Evolutionary conservation across 2,329 filamentous ascomycete species (phyloP).

Genomic region (Colletotrichum eleusines): DNA sequence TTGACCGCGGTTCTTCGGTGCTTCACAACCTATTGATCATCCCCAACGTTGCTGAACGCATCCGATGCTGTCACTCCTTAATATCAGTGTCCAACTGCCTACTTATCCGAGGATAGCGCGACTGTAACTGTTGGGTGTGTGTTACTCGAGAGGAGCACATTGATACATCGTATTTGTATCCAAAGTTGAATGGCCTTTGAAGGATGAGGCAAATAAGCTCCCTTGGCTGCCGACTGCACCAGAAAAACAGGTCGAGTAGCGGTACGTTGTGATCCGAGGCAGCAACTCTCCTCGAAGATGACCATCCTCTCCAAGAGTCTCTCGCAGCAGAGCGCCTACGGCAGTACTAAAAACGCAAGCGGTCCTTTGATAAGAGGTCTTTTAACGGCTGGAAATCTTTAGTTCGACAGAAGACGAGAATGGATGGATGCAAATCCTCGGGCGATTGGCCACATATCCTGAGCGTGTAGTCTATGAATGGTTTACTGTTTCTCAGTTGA

Average conservation of each 20-base stretch:
- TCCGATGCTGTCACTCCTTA: no score
- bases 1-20: no score
- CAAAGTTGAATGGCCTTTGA: no score
- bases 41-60: no score
- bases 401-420: background rate
- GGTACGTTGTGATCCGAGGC: background rate
- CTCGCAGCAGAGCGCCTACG: background rate
- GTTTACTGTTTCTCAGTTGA: background rate
- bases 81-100: no score
- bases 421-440: background rate
- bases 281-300: background rate
- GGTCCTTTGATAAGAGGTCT: background rate
- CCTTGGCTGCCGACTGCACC: background rate
- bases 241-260: background rate
- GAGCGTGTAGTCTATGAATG: background rate
- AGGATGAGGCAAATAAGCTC: background rate
- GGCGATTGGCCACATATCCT: background rate
- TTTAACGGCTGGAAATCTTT: background rate
- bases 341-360: background rate
- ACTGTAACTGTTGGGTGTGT: no score
- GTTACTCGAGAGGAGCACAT: no score
- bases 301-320: background rate
- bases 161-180: no score
- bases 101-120: no score
- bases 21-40: no score